Evolutionary conservation across 140 eudicot species (phyloP).

Genomic region (Ambrosia hybrid): DNA sequence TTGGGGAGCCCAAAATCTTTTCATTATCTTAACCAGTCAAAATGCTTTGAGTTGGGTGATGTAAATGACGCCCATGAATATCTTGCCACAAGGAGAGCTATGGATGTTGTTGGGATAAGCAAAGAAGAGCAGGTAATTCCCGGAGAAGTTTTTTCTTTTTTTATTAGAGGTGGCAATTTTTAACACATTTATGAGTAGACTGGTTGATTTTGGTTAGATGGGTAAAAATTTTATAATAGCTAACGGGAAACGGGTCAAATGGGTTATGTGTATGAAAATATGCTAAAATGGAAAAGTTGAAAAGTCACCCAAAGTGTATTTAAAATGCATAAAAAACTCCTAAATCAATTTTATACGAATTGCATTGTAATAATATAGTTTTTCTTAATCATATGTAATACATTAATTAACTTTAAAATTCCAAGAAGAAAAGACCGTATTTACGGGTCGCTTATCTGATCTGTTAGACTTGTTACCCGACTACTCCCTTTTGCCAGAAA

Average conservation of each 20-base stretch:
- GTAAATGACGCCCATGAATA: slow-evolving; percentile 86
- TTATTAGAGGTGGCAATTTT: slow-evolving; percentile 9
- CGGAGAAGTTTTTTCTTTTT: slow-evolving; percentile 7
- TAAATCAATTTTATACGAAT: not conserved
- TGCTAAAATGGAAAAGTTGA: not conserved
- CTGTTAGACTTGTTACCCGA: too few species aligned
- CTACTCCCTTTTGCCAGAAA: too few species aligned
- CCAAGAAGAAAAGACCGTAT: not conserved
- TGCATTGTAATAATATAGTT: slow-evolving; percentile 5
- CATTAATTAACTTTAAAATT: not conserved
- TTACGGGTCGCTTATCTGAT: too few species aligned
- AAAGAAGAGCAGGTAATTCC: slow-evolving; percentile 79
- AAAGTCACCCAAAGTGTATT: slow-evolving; percentile 8
- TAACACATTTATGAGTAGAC: slow-evolving; percentile 5
- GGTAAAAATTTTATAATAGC: not conserved
- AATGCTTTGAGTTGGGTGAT: slow-evolving; percentile 85
- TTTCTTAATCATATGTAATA: slow-evolving; percentile 6
- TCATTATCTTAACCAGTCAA: slow-evolving; percentile 97
- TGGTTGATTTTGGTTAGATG: not conserved
- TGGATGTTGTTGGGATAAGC: slow-evolving; percentile 97
- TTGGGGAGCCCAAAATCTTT: slow-evolving; percentile 83
- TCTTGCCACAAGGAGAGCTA: slow-evolving; percentile 95
- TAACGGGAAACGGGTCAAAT: slow-evolving; percentile 8
- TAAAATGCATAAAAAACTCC: not conserved
- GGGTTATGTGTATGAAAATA: not conserved